A percentile compares a stretch with the other conserved stretches of the same genome.
Conservation (phyloP, 2,329 filamentous ascomycete genomes). For the Acrocalymma vagum region DNA sequence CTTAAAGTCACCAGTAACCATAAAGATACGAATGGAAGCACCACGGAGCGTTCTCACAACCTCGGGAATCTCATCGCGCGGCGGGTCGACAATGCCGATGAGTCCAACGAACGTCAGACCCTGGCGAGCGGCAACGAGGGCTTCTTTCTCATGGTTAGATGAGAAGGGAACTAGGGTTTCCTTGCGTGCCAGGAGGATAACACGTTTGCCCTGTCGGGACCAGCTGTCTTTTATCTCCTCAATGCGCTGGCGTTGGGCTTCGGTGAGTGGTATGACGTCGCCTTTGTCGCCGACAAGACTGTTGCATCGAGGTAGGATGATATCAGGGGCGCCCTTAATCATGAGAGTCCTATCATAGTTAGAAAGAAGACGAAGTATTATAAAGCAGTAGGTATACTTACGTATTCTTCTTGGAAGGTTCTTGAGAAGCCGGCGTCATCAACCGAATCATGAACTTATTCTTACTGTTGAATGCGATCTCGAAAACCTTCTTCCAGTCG, state of each 20-base stretch:
- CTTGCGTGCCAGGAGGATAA: conserved; percentile 73
- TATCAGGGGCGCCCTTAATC: conserved; percentile 83
- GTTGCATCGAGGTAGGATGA: conserved; percentile 71
- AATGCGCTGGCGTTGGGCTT: conserved; percentile 55
- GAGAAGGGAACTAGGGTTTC: conserved; percentile 54
- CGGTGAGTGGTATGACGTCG: conserved; percentile 58
- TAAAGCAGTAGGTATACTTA: conserved; percentile 11
- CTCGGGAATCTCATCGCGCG: conserved; percentile 66
- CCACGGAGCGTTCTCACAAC: conserved; percentile 70
- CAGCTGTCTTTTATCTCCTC: conserved; percentile 72
- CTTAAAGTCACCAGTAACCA: conserved; percentile 83
- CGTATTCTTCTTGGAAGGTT: conserved; percentile 35
- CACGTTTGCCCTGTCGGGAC: conserved; percentile 73
- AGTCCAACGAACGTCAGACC: conserved; percentile 64
- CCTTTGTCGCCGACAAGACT: conserved; percentile 66
- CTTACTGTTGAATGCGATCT: conserved; percentile 77
- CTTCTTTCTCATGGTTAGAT: conserved; percentile 64
- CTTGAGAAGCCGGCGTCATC: conserved; percentile 52
- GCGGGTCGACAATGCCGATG: conserved; percentile 68
- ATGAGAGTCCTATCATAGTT: conserved; percentile 60
- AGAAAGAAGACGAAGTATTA: conserved; percentile 6
- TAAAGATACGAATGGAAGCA: conserved; percentile 79
- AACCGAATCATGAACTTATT: conserved; percentile 83
- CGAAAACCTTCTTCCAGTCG: conserved; percentile 71
- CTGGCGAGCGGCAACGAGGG: conserved; percentile 61